Conservation (phyloP, 352 stramenopile genomes). For the Phytophthora syringae region DNA sequence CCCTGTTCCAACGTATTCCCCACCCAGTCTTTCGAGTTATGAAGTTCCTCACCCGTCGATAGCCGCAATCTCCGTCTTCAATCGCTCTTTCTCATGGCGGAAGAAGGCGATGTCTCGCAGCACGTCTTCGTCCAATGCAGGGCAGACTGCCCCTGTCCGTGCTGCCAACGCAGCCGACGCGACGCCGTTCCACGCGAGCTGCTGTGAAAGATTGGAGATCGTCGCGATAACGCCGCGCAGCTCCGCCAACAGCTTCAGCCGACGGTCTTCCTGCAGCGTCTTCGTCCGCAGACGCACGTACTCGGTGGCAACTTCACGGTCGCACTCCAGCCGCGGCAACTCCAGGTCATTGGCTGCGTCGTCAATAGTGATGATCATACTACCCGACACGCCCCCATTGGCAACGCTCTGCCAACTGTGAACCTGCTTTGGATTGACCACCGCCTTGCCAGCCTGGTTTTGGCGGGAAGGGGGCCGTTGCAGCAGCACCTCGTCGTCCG, state of each 20-base stretch:
- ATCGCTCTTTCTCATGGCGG: conserved; percentile 42
- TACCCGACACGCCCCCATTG: conserved; percentile 14
- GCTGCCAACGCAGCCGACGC: conserved; percentile 33
- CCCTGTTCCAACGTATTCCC: background rate
- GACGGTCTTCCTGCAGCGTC: conserved; percentile 40
- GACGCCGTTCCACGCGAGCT: conserved; percentile 47
- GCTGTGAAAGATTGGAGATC: conserved; percentile 41
- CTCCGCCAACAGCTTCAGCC: conserved; percentile 45
- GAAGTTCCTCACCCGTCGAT: conserved; percentile 20
- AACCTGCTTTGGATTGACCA: conserved; percentile 14
- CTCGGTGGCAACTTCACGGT: conserved; percentile 34
- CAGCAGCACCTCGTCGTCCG: conserved; percentile 19
- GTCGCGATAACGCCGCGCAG: conserved; percentile 47
- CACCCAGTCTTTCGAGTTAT: conserved; percentile 16
- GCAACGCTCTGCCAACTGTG: conserved; percentile 5
- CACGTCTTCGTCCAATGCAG: conserved; percentile 37
- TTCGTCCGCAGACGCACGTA: conserved; percentile 37
- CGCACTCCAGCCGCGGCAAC: conserved; percentile 22
- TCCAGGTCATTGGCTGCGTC: conserved; percentile 18
- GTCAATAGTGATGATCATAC: conserved; percentile 28
- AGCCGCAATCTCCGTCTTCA: conserved; percentile 41
- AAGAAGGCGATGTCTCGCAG: conserved; percentile 57
- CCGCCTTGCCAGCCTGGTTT: conserved; percentile 13
- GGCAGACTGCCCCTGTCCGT: conserved; percentile 21
- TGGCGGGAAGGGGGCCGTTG: background rate